phyloP scores from a whole-genome alignment of 1,139 yeast genomes.

The Pichia sorboxylosa region DNA sequence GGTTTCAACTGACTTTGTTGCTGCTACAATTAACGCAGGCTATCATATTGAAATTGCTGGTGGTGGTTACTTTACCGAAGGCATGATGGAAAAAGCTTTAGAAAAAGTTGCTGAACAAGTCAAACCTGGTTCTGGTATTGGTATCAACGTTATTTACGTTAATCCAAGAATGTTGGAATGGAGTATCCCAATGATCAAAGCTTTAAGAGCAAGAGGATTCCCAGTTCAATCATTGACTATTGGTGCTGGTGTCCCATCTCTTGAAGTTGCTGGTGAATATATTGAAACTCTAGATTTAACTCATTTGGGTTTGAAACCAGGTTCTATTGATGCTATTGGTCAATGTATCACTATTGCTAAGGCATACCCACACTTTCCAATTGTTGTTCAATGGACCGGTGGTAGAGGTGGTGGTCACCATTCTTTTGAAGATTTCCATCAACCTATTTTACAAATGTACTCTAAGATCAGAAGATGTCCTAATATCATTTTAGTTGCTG shows the following conservation, averaged over 20 bases:
- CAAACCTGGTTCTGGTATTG: slow-evolving; percentile 80
- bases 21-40: slow-evolving; percentile 91
- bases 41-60: slow-evolving; percentile 97
- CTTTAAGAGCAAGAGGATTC: slow-evolving; percentile 80
- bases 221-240: slow-evolving; percentile 93
- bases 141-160: slow-evolving; percentile 86
- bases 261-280: slow-evolving; percentile 94
- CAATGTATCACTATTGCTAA: slow-evolving; percentile 85
- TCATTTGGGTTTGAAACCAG: slow-evolving; percentile 94
- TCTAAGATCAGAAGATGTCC: slow-evolving; percentile 85
- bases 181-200: slow-evolving; percentile 93
- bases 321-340: slow-evolving; percentile 85
- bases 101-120: slow-evolving; percentile 54
- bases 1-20: slow-evolving; percentile 84
- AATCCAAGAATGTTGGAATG: slow-evolving; percentile 97
- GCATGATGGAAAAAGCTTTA: slow-evolving; percentile 62
- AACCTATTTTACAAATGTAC: slow-evolving; percentile 92
- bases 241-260: slow-evolving; percentile 99
- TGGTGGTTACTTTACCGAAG: slow-evolving; percentile 87
- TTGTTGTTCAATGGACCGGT: slow-evolving; percentile 98
- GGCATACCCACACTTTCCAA: slow-evolving; percentile 92
- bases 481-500: slow-evolving; percentile 85
- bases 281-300: slow-evolving; percentile 86
- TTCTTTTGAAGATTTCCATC: slow-evolving; percentile 97
- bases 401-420: slow-evolving; percentile 99